Evolutionary conservation across 1,284 basidiomycete species (phyloP), one percentile per base, ranked within the genome.

Genomic region (Malassezia japonica): DNA sequence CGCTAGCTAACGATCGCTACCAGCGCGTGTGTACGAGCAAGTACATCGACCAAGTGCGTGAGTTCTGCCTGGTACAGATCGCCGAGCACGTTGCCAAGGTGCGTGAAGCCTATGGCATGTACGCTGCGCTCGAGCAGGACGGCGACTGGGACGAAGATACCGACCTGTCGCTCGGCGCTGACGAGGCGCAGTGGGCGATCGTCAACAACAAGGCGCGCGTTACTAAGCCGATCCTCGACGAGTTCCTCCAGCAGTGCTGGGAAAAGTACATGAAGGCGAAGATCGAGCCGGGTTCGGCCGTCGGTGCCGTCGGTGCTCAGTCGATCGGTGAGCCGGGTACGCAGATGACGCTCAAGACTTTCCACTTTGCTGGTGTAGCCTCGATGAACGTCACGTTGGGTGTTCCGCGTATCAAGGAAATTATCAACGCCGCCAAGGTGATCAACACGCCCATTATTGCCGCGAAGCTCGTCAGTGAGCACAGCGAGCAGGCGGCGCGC

Each of bases 371-470:
- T 67, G 94, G 94, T 78, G 91, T 99, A 59, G 94, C 94, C 10
- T 94, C 91, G 29, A 99, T 98, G 94, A 98, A 96, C 77, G 89
- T 99, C 62, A 99, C 94, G 1, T 82, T 98, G 34, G 94, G 94
- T 79, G 94, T 98, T 10, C 94, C 94, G 20, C 91, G 94, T 74
- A 98, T 99, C 77, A 98, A 98, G 76, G 94, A 99, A 75, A 98
- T 98, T 66, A 98, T 99, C 79, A 99, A 98, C 65, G 94, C 91
- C 3, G 88, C 92, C 34, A 98, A 96, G 76, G 75, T 79, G 38
- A 98, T 99, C 76, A 92, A 87, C 65, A 98, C 94, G 3, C 94
- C 94, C 1, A 96, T 99, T 72, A 98, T 99, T 73, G 91, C 89
- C 54, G 94, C 90, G 63, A 89, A 87, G 72, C 79, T 99, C 16